phyloP scores from a whole-genome alignment of 1,139 yeast species.

The Blastobotrys arbuscula region DNA sequence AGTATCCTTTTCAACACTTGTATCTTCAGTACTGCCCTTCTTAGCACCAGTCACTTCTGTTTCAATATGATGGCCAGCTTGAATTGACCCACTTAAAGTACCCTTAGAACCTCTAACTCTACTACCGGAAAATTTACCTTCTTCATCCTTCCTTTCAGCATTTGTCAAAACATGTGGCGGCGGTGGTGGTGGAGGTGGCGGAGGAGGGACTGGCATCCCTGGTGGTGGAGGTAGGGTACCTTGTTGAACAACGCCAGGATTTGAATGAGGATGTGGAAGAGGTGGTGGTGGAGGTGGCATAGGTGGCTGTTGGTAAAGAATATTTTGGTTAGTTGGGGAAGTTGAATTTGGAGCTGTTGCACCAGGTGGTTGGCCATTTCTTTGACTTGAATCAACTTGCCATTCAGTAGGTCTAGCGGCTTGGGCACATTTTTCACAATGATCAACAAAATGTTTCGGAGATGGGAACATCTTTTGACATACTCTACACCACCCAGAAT shows the following conservation, averaged over 20 bases:
- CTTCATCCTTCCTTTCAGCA: slow-evolving; percentile 1
- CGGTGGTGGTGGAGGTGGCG: background rate
- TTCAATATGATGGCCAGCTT: slow-evolving; percentile 26
- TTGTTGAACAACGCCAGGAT: background rate
- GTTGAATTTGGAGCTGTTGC: background rate
- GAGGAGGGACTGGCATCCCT: background rate
- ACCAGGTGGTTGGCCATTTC: background rate
- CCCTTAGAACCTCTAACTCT: slow-evolving; percentile 17
- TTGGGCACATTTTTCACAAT: slow-evolving; percentile 58
- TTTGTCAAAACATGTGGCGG: background rate
- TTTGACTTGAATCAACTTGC: slow-evolving; percentile 28
- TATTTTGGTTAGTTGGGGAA: too few species aligned
- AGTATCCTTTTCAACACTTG: background rate
- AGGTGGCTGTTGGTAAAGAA: background rate
- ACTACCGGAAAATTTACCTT: background rate
- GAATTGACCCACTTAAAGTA: slow-evolving; percentile 26
- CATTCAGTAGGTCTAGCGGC: slow-evolving; percentile 33
- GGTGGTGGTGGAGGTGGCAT: slow-evolving; percentile 1
- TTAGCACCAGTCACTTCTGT: background rate
- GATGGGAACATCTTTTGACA: slow-evolving; percentile 55
- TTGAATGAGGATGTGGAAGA: background rate
- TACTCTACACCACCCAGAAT: slow-evolving; percentile 60
- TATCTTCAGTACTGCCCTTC: background rate
- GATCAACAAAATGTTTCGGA: slow-evolving; percentile 57
- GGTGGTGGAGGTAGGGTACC: background rate